Evolutionary conservation across 2,329 filamentous ascomycete species (phyloP).

Genomic region (Didymosphaeria variabile): DNA sequence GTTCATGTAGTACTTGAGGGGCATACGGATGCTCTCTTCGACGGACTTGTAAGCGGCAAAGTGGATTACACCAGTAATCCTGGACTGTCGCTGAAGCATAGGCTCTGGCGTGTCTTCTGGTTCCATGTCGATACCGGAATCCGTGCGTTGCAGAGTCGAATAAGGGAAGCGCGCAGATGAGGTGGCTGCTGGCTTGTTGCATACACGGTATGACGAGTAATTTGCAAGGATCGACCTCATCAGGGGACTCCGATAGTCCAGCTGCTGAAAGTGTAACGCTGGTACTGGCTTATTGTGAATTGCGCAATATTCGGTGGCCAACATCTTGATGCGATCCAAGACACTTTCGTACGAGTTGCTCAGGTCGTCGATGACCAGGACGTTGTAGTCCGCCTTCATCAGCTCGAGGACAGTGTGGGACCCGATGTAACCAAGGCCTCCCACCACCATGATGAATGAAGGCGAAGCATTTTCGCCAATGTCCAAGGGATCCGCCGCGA

Average conservation of each 20-base stretch:
- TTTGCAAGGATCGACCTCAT: slow-evolving; percentile 56
- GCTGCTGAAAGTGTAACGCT: slow-evolving; percentile 56
- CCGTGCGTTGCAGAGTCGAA: slow-evolving; percentile 38
- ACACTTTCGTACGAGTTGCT: slow-evolving; percentile 57
- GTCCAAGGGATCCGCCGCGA: slow-evolving; percentile 53
- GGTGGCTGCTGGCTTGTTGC: slow-evolving; percentile 29
- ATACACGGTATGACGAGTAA: slow-evolving; percentile 46
- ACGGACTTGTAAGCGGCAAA: slow-evolving; percentile 75
- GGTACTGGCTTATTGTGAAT: slow-evolving; percentile 54
- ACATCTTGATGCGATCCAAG: slow-evolving; percentile 46
- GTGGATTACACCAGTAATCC: slow-evolving; percentile 71
- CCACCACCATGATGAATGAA: slow-evolving; percentile 62
- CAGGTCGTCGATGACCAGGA: slow-evolving; percentile 58
- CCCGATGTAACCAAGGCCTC: slow-evolving; percentile 65
- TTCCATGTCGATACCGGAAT: slow-evolving; percentile 44
- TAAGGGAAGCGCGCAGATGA: slow-evolving; percentile 40
- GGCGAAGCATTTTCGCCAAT: slow-evolving; percentile 46
- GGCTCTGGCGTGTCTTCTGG: slow-evolving; percentile 33
- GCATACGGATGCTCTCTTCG: slow-evolving; percentile 67
- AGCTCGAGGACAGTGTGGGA: slow-evolving; percentile 65
- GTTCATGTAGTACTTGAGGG: slow-evolving; percentile 72
- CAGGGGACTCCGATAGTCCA: slow-evolving; percentile 57
- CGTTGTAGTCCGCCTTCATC: slow-evolving; percentile 63
- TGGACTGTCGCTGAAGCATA: slow-evolving; percentile 51
- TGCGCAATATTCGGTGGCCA: slow-evolving; percentile 51